Evolutionary conservation across 106 monocot genomes (phyloP).

Genomic region (Iris macrosiphon): DNA sequence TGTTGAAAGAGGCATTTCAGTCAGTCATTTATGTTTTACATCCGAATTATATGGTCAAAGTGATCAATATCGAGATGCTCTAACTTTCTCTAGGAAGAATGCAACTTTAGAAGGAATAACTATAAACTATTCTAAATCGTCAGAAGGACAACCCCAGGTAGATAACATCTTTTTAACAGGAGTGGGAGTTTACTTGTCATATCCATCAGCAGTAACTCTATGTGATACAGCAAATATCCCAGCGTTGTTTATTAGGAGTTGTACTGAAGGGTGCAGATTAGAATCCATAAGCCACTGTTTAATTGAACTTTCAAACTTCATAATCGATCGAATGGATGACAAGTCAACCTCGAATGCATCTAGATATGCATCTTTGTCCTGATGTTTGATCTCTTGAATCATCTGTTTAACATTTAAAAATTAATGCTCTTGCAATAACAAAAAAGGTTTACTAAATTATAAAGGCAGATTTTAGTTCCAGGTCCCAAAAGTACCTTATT

Average conservation of each 20-base stretch:
- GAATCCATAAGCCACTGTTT: constrained; percentile 63
- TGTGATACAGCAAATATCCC: constrained; percentile 65
- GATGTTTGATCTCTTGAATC: constrained; percentile 56
- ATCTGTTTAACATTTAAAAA: constrained; percentile 32
- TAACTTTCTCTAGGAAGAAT: too few species aligned
- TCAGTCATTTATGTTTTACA: too few species aligned
- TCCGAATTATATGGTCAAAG: too few species aligned
- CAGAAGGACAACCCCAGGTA: too few species aligned
- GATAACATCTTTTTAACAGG: too few species aligned
- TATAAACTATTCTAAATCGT: too few species aligned
- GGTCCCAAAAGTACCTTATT: constrained; percentile 24
- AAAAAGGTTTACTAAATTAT: background rate
- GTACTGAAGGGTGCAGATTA: constrained; percentile 56
- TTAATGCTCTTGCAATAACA: background rate
- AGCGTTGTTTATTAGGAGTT: constrained; percentile 93
- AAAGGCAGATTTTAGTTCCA: constrained; percentile 1
- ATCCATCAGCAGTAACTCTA: constrained; percentile 68
- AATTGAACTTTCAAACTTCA: constrained; percentile 61
- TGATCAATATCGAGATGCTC: too few species aligned
- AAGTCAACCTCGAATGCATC: constrained; percentile 61
- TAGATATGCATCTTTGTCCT: constrained; percentile 28
- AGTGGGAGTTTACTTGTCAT: constrained; percentile 72
- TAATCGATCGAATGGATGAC: constrained; percentile 62
- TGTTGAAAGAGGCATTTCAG: too few species aligned
- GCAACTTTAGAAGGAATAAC: too few species aligned